Evolutionary conservation across 2,329 filamentous ascomycete species (phyloP).

Genomic region (Drechmeria coniospora): DNA sequence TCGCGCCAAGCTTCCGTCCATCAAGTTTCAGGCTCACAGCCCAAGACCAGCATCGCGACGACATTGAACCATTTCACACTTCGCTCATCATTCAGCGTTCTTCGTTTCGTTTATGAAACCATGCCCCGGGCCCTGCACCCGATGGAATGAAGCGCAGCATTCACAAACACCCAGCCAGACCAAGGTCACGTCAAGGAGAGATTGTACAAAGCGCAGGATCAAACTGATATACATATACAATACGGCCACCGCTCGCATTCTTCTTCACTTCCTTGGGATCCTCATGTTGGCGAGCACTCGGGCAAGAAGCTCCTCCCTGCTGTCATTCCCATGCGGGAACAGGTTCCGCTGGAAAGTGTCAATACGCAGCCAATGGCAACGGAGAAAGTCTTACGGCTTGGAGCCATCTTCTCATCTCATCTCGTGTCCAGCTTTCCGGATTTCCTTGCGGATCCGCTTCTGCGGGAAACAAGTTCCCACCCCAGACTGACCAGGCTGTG

Average conservation of each 20-base stretch:
- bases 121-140: too few relatives aligned
- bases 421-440: constrained; percentile 55
- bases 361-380: background rate
- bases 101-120: too few relatives aligned
- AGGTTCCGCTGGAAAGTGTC: constrained; percentile 24
- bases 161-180: too few relatives aligned
- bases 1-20: too few relatives aligned
- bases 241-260: background rate
- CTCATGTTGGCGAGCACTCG: constrained; percentile 32
- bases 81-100: too few relatives aligned
- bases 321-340: constrained; percentile 26
- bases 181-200: background rate
- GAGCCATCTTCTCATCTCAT: constrained; percentile 71
- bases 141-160: too few relatives aligned
- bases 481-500: constrained; percentile 74
- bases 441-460: constrained; percentile 64
- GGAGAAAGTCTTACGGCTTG: constrained; percentile 44
- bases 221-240: background rate
- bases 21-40: too few relatives aligned
- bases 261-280: constrained; percentile 13
- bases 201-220: background rate
- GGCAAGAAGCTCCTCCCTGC: constrained; percentile 29
- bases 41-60: too few relatives aligned
- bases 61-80: too few relatives aligned
- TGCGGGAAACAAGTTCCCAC: constrained; percentile 66